Base-by-base conservation (phyloP, 1,284 basidiomycete species). In the Naganishia sp. region DNA sequence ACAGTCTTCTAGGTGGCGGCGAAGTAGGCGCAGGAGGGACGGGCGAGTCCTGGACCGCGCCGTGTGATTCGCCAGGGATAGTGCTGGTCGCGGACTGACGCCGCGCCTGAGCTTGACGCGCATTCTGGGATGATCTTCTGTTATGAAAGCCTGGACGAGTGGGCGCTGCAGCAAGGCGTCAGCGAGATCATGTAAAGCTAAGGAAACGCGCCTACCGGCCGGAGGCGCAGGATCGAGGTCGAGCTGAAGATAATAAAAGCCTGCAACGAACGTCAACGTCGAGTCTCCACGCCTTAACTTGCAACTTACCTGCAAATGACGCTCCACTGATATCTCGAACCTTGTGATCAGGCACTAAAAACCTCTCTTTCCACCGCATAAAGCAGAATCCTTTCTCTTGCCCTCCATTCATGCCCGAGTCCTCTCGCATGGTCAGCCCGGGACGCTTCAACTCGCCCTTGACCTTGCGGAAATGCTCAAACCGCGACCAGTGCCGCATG, bases 291-390 rank as follows among this genome's bases (percentile, higher is more conserved):
- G 9, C 36, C n/a, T 15, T 13, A 11, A 11, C 7, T 1, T 7
- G 36, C 2, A 48, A 81, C 85, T 75, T 72, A 91, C 92, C 92
- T 69, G 92, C 94, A 81, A 95, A 98, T 76, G 90, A 93, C 5
- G 94, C 94, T 36, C 94, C 94, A 73, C 87, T 92, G 78, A 98
- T 96, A 79, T 95, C 92, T 75, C 91, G 87, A 54, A 95, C 92
- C 67, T 88, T 86, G 79, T 95, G 92, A 78, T 95, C 91, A 10
- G 94, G 94, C 15, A 97, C 92, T 67, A 98, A 82, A 79, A 97
- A 97, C 73, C 88, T 85, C 80, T 98, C 94, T 81, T 98, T 98
- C 90, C 94, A 96, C 67, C 94, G 84, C 89, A 98, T 93, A 77
- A 97, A 98, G 36, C 84, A 75, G 67, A 81, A 84, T 59, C 79